Evolutionary conservation across 2,329 filamentous ascomycete species (phyloP), one percentile per base, ranked within the genome.

Genomic region (Fusarium sp.): DNA sequence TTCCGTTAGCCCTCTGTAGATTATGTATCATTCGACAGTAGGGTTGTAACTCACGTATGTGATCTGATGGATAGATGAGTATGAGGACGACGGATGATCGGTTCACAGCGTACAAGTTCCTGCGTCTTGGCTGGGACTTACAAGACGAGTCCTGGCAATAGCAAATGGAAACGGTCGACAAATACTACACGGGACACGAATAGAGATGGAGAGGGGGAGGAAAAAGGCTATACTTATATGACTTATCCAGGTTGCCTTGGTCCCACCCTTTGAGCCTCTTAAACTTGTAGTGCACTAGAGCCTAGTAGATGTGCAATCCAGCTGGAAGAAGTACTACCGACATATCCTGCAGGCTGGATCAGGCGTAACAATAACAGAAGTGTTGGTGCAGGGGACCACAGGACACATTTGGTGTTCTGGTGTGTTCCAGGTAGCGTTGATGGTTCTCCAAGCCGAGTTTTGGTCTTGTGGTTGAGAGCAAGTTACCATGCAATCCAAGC

Each of bases 201-300:
- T 8, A 47, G n/a, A 22, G 32, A 32, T 19, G 9, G 7, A 54
- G 17, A n/a, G 15, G 8, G 10, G 33, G 11, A 10, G 23, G 15
- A 9, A 22, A 20, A 32, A 27, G 13, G 43, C 19, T 32, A 17
- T 19, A 27, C 17, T 58, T 59, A 52, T 58, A 64, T 25, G 15
- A 25, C 35, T 19, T 30, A 9, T 39, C 13, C 2, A 15, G 19
- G 13, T 37, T 43, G 58, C 60, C 58, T 63, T 49, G 13, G 37
- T 32, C 22, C 37, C 44, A 20, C 40, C 40, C 15, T 46, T 32
- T 15, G 22, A 13, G 7, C 10, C 27, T 32, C 15, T 25, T 25
- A 9, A 7, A 17, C 9, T n/a, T 17, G 20, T 19, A 37, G 10
- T 52, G 52, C 22, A 17, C 7, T 17, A n/a, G 23, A 59, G 55